phyloP scores from a whole-genome alignment of 108 stramenopile species.

The Pseudonitzschia delicatissima region DNA sequence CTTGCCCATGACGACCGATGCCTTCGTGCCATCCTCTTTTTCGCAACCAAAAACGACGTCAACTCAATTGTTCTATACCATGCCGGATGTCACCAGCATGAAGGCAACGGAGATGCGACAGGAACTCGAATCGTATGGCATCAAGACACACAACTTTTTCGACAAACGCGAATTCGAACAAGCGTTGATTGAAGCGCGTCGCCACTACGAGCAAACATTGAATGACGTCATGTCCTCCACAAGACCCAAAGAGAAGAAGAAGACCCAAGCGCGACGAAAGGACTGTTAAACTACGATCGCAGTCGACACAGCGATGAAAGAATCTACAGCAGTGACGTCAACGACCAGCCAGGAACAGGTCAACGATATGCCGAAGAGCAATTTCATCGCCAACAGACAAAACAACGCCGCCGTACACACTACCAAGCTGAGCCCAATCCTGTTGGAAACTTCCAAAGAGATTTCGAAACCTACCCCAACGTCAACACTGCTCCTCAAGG shows the following conservation, averaged over 20 bases:
- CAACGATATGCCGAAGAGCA: not conserved
- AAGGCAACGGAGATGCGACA: constrained; percentile 54
- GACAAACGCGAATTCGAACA: constrained; percentile 66
- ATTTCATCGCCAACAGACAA: not conserved
- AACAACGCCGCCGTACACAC: not conserved
- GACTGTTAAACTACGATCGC: not conserved
- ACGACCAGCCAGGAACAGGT: not conserved
- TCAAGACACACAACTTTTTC: constrained; percentile 56
- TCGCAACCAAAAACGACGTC: not conserved
- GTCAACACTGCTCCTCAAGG: not conserved
- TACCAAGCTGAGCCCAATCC: constrained; percentile 9
- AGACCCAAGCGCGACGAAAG: not conserved
- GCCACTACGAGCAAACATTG: constrained; percentile 23
- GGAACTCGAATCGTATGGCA: constrained; percentile 68
- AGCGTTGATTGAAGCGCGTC: constrained; percentile 49
- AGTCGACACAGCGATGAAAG: not conserved
- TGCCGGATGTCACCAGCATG: constrained; percentile 47
- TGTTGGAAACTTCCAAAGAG: constrained; percentile 1
- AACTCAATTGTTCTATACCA: not conserved
- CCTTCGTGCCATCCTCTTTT: not conserved
- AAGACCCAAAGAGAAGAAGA: constrained; percentile 4
- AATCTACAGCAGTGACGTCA: not conserved
- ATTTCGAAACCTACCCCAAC: not conserved
- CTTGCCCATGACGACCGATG: not conserved
- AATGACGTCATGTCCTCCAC: constrained; percentile 10